Base-by-base conservation (phyloP, 371 early-diverging fungal genomes). In the Mortierella sp. region DNA sequence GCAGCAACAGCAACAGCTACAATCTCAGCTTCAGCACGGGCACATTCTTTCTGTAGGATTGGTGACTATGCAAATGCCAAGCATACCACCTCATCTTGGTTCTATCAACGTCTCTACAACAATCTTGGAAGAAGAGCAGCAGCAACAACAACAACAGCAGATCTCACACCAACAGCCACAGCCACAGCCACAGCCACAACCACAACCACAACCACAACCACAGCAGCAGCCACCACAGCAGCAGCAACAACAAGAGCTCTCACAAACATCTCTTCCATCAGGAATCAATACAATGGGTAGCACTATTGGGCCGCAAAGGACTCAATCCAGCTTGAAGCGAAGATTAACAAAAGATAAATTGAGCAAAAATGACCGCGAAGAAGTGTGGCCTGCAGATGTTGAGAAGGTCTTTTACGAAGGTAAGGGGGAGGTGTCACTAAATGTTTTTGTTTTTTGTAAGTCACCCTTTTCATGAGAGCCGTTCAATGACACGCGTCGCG, bases 321-420 rank as follows among this genome's bases (percentile, higher is more conserved):
- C 58, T 5, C 77, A 77, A 8, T 16, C 64, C 10, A 61, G 57
- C 22, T n/a, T 37, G n/a, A 76, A 70, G 52, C 76, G 74, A 57
- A 73, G 83, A 22, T 52, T 60, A 3, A 49, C 58, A 20, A 76
- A 73, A 26, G 83, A 83, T 8, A 83, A 70, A 60, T 22, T 49
- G 11, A 54, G 62, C 28, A 83, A 76, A 49, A 70, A 70, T n/a
- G 83, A 83, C 12, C 73, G 83, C 18, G 83, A 83, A 47, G 83
- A 83, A 75, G 83, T 83, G 12, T 84, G 73, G 77, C 70, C 79
- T 6, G 66, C 65, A 58, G 75, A 83, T 71, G 75, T 77, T 26
- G 77, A 77, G 60, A 69, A 59, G 22, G 66, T 72, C 22, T 72
- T 78, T 40, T 77, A 71, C 70, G 73, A 80, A 60, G 77, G 68